These are phyloP conservation scores for Fusarium metavorans DNA, from an alignment of 2,329 filamentous ascomycete genomes.

Conservation along the genomic window DNA sequence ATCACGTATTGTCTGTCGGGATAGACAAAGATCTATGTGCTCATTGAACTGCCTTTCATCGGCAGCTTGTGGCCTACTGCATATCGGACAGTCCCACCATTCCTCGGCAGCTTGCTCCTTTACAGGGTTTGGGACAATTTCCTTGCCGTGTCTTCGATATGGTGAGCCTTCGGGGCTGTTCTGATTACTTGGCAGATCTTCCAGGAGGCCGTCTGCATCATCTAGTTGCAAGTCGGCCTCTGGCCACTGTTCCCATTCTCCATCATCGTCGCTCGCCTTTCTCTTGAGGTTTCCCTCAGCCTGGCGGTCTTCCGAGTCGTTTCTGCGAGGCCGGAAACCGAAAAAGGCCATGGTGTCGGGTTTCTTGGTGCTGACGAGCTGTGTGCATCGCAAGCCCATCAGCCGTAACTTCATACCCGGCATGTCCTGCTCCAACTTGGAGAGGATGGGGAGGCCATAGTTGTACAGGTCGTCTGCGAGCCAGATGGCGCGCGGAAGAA, in stretches of 20 bases:
- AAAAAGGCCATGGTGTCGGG: slow-evolving; percentile 84
- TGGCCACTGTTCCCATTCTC: slow-evolving; percentile 75
- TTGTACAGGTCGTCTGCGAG: slow-evolving; percentile 86
- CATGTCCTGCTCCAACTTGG: slow-evolving; percentile 86
- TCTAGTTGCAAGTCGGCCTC: slow-evolving; percentile 67
- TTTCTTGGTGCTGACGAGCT: slow-evolving; percentile 88
- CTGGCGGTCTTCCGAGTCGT: slow-evolving; percentile 32
- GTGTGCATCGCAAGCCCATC: slow-evolving; percentile 89
- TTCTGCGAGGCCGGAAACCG: slow-evolving; percentile 63
- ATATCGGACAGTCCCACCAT: slow-evolving; percentile 91
- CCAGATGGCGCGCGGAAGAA: slow-evolving; percentile 77
- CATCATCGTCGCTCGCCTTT: slow-evolving; percentile 48
- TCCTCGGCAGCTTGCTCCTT: slow-evolving; percentile 53
- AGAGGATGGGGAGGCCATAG: slow-evolving; percentile 83
- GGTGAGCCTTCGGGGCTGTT: slow-evolving; percentile 12
- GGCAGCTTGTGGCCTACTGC: slow-evolving; percentile 78
- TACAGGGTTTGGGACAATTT: slow-evolving; percentile 61
- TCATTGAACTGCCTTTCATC: slow-evolving; percentile 86
- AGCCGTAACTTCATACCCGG: slow-evolving; percentile 83
- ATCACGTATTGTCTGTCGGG: slow-evolving; percentile 86
- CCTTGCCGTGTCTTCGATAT: slow-evolving; percentile 59
- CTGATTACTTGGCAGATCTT: slow-evolving; percentile 19
- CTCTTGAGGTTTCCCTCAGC: slow-evolving; percentile 46
- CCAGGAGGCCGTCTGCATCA: slow-evolving; percentile 28
- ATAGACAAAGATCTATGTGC: slow-evolving; percentile 93